These are phyloP conservation scores for Globisporangium ultimum DNA, from an alignment of 352 stramenopile species.

Conservation along the genomic window DNA sequence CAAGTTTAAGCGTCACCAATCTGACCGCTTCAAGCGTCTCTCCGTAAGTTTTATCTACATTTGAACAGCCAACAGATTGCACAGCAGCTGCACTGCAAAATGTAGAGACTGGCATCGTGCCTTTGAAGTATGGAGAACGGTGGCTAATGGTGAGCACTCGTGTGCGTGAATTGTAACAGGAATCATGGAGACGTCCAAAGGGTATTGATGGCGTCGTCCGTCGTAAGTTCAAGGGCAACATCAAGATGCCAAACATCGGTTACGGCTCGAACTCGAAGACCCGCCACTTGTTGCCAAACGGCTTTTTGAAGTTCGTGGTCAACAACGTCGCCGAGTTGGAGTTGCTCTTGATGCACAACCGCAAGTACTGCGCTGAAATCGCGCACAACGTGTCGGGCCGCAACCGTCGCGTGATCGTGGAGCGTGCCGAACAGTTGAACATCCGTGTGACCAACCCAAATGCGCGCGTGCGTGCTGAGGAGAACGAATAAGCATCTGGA, in stretches of 20 bases:
- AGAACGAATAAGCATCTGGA: conserved; percentile 85
- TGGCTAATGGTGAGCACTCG: conserved; percentile 1
- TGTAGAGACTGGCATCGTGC: background rate
- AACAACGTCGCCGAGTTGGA: conserved; percentile 98
- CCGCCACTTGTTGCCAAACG: conserved; percentile 96
- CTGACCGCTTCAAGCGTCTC: conserved; percentile 98
- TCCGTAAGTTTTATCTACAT: conserved; percentile 48
- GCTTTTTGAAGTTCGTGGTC: conserved; percentile 99
- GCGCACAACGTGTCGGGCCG: conserved; percentile 96
- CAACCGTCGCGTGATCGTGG: conserved; percentile 97
- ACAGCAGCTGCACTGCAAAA: background rate
- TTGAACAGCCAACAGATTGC: background rate
- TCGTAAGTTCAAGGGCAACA: conserved; percentile 98
- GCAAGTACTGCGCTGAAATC: conserved; percentile 99
- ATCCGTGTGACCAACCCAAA: conserved; percentile 98
- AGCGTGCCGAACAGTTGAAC: conserved; percentile 97
- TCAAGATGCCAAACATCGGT: conserved; percentile 98
- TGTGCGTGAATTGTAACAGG: conserved; percentile 18
- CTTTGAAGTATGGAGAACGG: background rate
- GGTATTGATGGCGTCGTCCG: conserved; percentile 99
- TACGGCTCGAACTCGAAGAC: conserved; percentile 99
- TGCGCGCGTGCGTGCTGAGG: conserved; percentile 95
- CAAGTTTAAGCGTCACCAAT: conserved; percentile 99
- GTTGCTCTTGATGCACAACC: conserved; percentile 92
- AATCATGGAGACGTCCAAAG: conserved; percentile 98